Percentiles rank a stretch among this genome's conserved stretches.
These are phyloP conservation scores for Globomyces pollinis-pini DNA, from an alignment of 192 early-diverging fungal genomes.

Conservation along the genomic window DNA sequence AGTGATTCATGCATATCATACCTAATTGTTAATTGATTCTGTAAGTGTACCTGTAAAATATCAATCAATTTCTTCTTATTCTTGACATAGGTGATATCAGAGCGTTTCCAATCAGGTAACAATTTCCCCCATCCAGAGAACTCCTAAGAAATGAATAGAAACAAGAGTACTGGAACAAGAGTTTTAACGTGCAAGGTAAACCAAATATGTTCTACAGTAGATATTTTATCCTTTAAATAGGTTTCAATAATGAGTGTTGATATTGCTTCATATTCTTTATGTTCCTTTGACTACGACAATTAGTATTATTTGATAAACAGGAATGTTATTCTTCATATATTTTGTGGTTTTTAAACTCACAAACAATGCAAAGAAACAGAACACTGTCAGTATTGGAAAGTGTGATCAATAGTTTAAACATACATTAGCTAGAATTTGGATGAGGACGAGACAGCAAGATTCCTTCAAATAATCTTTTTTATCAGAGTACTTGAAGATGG, in stretches of 20 bases:
- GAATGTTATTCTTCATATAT: not conserved
- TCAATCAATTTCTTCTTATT: conserved; percentile 24
- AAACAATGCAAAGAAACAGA: too few relatives aligned
- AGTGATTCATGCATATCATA: too few relatives aligned
- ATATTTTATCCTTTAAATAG: conserved; percentile 25
- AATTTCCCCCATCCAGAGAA: conserved; percentile 14
- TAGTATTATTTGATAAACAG: conserved; percentile 11
- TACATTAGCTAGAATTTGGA: conserved; percentile 30
- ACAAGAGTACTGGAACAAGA: too few relatives aligned
- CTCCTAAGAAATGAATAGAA: too few relatives aligned
- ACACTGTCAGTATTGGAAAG: too few relatives aligned
- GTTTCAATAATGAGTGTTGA: not conserved
- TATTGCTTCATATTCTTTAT: conserved; percentile 18
- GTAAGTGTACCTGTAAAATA: too few relatives aligned
- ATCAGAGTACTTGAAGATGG: conserved; percentile 57
- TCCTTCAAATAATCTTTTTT: conserved; percentile 79
- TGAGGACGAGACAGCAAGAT: conserved; percentile 64
- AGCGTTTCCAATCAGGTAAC: conserved; percentile 21
- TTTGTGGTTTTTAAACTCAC: too few relatives aligned
- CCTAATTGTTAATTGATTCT: too few relatives aligned
- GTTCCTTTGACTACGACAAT: not conserved
- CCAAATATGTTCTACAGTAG: conserved; percentile 38
- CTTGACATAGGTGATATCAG: conserved; percentile 17
- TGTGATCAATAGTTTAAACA: too few relatives aligned
- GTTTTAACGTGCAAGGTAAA: conserved; percentile 34